Percentiles rank a stretch among this genome's conserved stretches.
Evolutionary conservation across 768 basidiomycete species (phyloP).

Genomic region (Myochromella boudieri): DNA sequence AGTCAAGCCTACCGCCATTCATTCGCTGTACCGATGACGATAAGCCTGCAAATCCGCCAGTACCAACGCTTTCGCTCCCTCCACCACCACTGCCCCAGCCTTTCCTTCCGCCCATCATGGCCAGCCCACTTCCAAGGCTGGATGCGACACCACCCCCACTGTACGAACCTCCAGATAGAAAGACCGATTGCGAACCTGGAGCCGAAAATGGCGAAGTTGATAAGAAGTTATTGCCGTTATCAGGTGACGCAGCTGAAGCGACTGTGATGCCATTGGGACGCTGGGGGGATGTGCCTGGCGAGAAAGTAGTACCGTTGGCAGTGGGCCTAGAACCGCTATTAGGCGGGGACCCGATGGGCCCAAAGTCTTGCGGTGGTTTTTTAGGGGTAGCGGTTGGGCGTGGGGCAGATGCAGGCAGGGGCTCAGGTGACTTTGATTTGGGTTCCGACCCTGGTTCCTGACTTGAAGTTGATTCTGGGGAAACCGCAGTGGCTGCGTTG

Average conservation of each 20-base stretch:
- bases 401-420: conserved; percentile 58
- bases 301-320: conserved; percentile 33
- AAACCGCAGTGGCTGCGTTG: conserved; percentile 2
- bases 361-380: conserved; percentile 52
- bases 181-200: conserved; percentile 62
- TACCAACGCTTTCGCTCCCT: conserved; percentile 17
- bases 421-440: conserved; percentile 41
- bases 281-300: conserved; percentile 61
- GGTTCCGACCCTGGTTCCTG: conserved; percentile 13
- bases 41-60: conserved; percentile 1
- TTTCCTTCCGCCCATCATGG: conserved; percentile 45
- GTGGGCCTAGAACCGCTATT: conserved; percentile 38
- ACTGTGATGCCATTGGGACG: conserved; percentile 27
- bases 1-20: conserved; percentile 22
- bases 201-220: conserved; percentile 77
- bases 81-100: conserved; percentile 31
- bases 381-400: conserved; percentile 43
- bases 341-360: conserved; percentile 84
- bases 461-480: conserved; percentile 6
- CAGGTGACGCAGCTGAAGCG: conserved; percentile 32
- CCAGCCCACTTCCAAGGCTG: conserved; percentile 56
- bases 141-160: conserved; percentile 48
- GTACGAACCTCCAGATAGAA: conserved; percentile 32
- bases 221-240: conserved; percentile 35
- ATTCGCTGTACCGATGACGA: conserved; percentile 8